Conservation (phyloP, 2,329 filamentous ascomycete genomes). For the Harringtonia lauricola region DNA sequence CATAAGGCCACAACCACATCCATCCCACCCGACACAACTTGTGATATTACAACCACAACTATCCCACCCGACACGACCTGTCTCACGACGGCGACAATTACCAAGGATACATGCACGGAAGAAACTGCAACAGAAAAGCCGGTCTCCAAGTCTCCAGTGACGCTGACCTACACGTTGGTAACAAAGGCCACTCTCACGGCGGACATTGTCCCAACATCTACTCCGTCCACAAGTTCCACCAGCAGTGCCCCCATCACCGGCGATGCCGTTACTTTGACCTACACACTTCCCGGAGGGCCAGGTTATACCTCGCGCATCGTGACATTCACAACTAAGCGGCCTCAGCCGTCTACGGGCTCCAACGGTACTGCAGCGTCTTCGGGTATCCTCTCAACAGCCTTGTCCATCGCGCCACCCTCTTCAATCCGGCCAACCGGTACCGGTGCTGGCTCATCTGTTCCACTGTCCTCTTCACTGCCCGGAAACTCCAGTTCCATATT, state of each 20-base stretch:
- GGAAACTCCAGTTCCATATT: no score
- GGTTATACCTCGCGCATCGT: conserved; percentile 3
- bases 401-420: neutral
- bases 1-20: no score
- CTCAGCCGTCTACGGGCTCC: neutral
- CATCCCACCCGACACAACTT: neutral
- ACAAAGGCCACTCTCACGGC: conserved; percentile 4
- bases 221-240: neutral
- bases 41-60: neutral
- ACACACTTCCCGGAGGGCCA: conserved; percentile 10
- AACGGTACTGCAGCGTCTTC: neutral
- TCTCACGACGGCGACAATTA: neutral
- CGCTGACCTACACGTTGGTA: conserved; percentile 1
- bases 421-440: no score
- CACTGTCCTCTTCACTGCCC: neutral
- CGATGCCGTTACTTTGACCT: conserved; percentile 13
- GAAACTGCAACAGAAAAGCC: neutral
- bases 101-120: neutral
- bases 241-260: conserved; percentile 1
- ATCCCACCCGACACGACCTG: neutral
- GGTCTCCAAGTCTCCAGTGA: neutral
- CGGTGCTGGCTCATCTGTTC: neutral
- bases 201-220: neutral
- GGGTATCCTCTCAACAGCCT: neutral
- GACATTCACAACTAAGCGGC: conserved; percentile 6